phyloP scores from a whole-genome alignment of 176 grass and related monocot species.

The barley (Hordeum vulgare) region MorexV3_pseudomolecules_assembly NC_058518.1:238747365-238747864 shows the following conservation, averaged over 20 bases:
- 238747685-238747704: slow-evolving; percentile 93
- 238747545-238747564: slow-evolving; percentile 27
- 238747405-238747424: slow-evolving; percentile 42
- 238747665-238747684: slow-evolving; percentile 86
- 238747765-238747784: background rate
- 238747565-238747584: slow-evolving; percentile 36
- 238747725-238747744: slow-evolving; percentile 29
- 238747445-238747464: slow-evolving; percentile 10
- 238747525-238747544: slow-evolving; percentile 52
- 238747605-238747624: slow-evolving; percentile 64
- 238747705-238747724: slow-evolving; percentile 86
- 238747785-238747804: background rate
- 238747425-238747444: slow-evolving; percentile 8
- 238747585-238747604: slow-evolving; percentile 26
- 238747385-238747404: slow-evolving; percentile 45
- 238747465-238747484: background rate
- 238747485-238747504: slow-evolving; percentile 74
- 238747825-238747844: background rate
- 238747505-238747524: slow-evolving; percentile 93
- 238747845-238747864: background rate
- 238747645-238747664: slow-evolving; percentile 51
- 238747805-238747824: background rate
- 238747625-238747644: slow-evolving; percentile 16
- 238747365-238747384: slow-evolving; percentile 16
- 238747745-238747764: background rate